Conservation (phyloP, 2,329 filamentous ascomycete genomes). For the Hawksworthiomyces lignivorus region DNA sequence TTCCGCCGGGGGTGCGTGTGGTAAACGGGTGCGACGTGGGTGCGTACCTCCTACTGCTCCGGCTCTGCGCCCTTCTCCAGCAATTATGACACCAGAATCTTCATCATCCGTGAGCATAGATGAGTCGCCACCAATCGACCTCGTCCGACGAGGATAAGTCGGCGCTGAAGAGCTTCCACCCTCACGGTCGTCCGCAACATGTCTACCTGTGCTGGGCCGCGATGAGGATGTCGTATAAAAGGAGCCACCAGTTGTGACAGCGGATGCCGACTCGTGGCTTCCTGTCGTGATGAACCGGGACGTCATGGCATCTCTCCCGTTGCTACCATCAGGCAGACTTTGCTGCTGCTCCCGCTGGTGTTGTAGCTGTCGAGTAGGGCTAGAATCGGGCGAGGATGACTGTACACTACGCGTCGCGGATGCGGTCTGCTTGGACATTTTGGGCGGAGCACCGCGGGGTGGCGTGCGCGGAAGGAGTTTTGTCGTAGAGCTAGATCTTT, state of each 20-base stretch:
- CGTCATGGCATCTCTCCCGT: slow-evolving; percentile 40
- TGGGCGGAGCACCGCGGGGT: slow-evolving; percentile 53
- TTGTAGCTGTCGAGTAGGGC: slow-evolving; percentile 13
- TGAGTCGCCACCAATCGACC: slow-evolving; percentile 30
- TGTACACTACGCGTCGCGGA: slow-evolving; percentile 22
- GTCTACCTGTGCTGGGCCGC: slow-evolving; percentile 11
- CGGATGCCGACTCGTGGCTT: slow-evolving; percentile 36
- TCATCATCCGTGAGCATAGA: slow-evolving; percentile 10
- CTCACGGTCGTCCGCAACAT: slow-evolving; percentile 17
- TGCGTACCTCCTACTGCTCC: neutral
- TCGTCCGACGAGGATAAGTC: slow-evolving; percentile 26
- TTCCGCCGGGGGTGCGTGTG: slow-evolving; percentile 33
- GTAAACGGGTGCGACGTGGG: slow-evolving; percentile 9
- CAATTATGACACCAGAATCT: neutral
- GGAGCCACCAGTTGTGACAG: slow-evolving; percentile 42
- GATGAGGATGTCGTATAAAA: slow-evolving; percentile 35
- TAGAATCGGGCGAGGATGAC: slow-evolving; percentile 24
- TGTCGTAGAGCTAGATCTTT: slow-evolving; percentile 25
- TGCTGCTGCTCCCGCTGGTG: slow-evolving; percentile 10
- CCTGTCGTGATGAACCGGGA: slow-evolving; percentile 49
- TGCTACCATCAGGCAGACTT: slow-evolving; percentile 29
- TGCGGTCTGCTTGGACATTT: slow-evolving; percentile 51
- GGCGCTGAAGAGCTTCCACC: slow-evolving; percentile 18
- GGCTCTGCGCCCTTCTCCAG: neutral
- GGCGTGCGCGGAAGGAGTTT: slow-evolving; percentile 51